Conservation (phyloP, 371 early-diverging fungal genomes). For the Mortierella sp. region DNA sequence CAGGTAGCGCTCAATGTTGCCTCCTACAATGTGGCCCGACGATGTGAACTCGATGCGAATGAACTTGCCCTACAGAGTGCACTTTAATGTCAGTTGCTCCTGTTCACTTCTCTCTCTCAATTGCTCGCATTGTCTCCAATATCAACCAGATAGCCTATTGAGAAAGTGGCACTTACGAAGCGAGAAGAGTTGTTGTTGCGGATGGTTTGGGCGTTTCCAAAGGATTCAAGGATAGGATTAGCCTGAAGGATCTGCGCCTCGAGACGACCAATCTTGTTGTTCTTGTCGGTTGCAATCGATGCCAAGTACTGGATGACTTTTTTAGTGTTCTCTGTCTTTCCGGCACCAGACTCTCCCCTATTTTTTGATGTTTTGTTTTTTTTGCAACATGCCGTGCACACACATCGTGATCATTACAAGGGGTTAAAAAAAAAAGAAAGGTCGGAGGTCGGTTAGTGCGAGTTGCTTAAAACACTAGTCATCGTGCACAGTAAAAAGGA, state of each 20-base stretch:
- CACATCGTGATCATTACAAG: not conserved
- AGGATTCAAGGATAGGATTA: constrained; percentile 99
- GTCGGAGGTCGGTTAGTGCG: not conserved
- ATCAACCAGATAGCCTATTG: no score
- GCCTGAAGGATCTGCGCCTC: constrained; percentile 97
- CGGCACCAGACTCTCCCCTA: constrained; percentile 99
- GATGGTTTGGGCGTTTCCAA: constrained; percentile 99
- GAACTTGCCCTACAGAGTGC: constrained; percentile 92
- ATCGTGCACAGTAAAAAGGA: not conserved
- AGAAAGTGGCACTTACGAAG: constrained; percentile 81
- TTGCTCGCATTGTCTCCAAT: not conserved
- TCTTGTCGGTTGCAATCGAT: constrained; percentile 78
- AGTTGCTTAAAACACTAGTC: constrained; percentile 1
- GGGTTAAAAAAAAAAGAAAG: not conserved
- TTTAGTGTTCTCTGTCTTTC: constrained; percentile 99
- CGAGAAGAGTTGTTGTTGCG: constrained; percentile 99
- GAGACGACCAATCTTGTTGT: constrained; percentile 68
- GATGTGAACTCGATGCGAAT: constrained; percentile 97
- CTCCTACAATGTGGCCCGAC: constrained; percentile 93
- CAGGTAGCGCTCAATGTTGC: constrained; percentile 98
- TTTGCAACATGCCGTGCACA: not conserved
- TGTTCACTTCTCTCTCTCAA: not conserved
- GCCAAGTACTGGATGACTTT: constrained; percentile 99
- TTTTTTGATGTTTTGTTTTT: not conserved
- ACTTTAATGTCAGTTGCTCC: not conserved